phyloP scores from a whole-genome alignment of 1,284 basidiomycete species.

The Malassezia arunalokei region DNA sequence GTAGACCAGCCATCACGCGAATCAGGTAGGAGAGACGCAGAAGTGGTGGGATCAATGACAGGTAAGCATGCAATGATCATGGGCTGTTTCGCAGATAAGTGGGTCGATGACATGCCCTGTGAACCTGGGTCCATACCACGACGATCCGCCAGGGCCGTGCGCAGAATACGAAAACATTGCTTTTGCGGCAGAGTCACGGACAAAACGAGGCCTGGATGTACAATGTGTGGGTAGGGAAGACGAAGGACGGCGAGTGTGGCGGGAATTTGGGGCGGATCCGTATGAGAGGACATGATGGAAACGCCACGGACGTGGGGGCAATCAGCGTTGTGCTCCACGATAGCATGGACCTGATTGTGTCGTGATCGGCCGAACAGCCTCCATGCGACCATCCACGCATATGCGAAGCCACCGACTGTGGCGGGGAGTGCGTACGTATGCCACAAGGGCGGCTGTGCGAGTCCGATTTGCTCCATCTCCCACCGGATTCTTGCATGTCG shows the following conservation, averaged over 20 bases:
- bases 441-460: constrained; percentile 14
- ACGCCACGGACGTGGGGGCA: not conserved
- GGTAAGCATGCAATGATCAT: constrained; percentile 7
- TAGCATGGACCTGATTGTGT: too few species aligned
- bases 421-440: not conserved
- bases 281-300: too few species aligned
- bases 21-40: constrained; percentile 14
- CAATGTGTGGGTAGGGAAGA: constrained; percentile 39
- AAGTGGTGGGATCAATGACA: constrained; percentile 16
- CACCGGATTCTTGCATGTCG: constrained; percentile 83
- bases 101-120: constrained; percentile 7
- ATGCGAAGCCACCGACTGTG: too few species aligned
- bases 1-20: constrained; percentile 8
- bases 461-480: constrained; percentile 93
- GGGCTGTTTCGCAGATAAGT: constrained; percentile 3
- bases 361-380: too few species aligned
- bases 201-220: constrained; percentile 42
- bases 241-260: constrained; percentile 34
- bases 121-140: not conserved
- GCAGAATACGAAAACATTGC: constrained; percentile 40
- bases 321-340: too few species aligned
- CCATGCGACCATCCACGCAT: too few species aligned
- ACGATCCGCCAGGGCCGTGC: constrained; percentile 30
- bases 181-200: constrained; percentile 37
- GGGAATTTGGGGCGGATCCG: constrained; percentile 16